These are phyloP conservation scores for Kurtzmaniella fragi DNA, from an alignment of 805 yeast genomes.

Conservation along the genomic window DNA sequence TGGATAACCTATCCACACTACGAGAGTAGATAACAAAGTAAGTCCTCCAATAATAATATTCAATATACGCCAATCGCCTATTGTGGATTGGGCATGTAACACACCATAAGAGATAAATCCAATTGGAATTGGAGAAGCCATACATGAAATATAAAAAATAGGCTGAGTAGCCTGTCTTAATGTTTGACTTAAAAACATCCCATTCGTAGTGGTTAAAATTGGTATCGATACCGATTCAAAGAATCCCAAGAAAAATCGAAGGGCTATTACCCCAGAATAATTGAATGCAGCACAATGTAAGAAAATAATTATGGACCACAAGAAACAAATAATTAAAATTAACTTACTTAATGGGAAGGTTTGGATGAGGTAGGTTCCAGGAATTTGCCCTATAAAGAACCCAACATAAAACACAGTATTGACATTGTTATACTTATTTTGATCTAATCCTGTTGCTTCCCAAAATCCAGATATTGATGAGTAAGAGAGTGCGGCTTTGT, in stretches of 20 bases:
- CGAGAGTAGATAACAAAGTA: slow-evolving; percentile 28
- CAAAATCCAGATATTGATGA: slow-evolving; percentile 45
- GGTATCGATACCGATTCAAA: slow-evolving; percentile 21
- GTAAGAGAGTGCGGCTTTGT: slow-evolving; percentile 48
- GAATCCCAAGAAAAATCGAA: slow-evolving; percentile 50
- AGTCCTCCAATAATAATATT: slow-evolving; percentile 54
- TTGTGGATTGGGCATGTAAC: slow-evolving; percentile 14
- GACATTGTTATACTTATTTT: slow-evolving; percentile 41
- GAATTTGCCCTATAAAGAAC: slow-evolving; percentile 42
- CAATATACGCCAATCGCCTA: slow-evolving; percentile 48
- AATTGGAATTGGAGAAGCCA: slow-evolving; percentile 48
- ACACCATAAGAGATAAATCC: slow-evolving; percentile 45
- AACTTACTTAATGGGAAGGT: slow-evolving; percentile 37
- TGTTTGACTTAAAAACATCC: slow-evolving; percentile 43
- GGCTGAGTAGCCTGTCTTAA: slow-evolving; percentile 50
- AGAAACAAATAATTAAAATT: slow-evolving; percentile 27
- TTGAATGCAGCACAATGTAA: slow-evolving; percentile 41
- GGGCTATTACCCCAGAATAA: slow-evolving; percentile 41
- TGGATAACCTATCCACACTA: slow-evolving; percentile 41
- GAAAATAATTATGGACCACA: slow-evolving; percentile 46
- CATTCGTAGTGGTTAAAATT: slow-evolving; percentile 40
- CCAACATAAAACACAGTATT: slow-evolving; percentile 54
- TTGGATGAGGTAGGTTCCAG: slow-evolving; percentile 40
- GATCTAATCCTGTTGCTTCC: slow-evolving; percentile 40
- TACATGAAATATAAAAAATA: slow-evolving; percentile 46